Evolutionary conservation across 345 rosid genomes (phyloP).

Genomic region (Euphorbia pulcherrima): DNA sequence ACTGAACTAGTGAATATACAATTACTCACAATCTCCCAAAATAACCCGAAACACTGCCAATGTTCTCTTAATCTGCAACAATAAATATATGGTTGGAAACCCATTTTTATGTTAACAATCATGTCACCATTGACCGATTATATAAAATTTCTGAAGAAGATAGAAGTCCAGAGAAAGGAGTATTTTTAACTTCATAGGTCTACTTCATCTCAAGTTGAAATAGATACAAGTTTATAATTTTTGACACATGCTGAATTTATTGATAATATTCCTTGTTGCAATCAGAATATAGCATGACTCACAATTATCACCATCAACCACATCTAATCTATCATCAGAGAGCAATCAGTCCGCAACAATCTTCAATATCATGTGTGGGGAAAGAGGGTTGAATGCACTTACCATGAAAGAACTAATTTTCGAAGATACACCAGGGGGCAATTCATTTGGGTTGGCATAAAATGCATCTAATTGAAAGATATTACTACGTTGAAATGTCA

Average conservation of each 20-base stretch:
- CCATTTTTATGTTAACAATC: background rate
- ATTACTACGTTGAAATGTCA: slow-evolving; percentile 48
- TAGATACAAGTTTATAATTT: background rate
- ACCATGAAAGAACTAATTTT: slow-evolving; percentile 52
- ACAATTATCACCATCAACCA: background rate
- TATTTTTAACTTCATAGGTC: background rate
- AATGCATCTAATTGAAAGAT: slow-evolving; percentile 51
- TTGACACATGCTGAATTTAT: background rate
- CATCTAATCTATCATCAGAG: background rate
- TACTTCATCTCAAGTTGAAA: background rate
- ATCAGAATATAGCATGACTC: background rate
- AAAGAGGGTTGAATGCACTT: slow-evolving; percentile 15
- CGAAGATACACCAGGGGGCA: slow-evolving; percentile 35
- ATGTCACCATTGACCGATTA: background rate
- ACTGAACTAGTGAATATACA: background rate
- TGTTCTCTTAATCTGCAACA: background rate
- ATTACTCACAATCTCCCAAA: background rate
- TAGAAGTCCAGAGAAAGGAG: background rate
- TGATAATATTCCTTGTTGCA: background rate
- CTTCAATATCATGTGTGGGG: background rate
- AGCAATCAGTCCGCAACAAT: background rate
- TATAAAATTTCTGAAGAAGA: background rate
- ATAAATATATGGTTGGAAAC: background rate
- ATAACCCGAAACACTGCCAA: background rate
- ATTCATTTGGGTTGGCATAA: slow-evolving; percentile 51